Evolutionary conservation across 495 filamentous ascomycete species (phyloP), one percentile per base, ranked within the genome.

Genomic region (Trichodelitschia bisporula): DNA sequence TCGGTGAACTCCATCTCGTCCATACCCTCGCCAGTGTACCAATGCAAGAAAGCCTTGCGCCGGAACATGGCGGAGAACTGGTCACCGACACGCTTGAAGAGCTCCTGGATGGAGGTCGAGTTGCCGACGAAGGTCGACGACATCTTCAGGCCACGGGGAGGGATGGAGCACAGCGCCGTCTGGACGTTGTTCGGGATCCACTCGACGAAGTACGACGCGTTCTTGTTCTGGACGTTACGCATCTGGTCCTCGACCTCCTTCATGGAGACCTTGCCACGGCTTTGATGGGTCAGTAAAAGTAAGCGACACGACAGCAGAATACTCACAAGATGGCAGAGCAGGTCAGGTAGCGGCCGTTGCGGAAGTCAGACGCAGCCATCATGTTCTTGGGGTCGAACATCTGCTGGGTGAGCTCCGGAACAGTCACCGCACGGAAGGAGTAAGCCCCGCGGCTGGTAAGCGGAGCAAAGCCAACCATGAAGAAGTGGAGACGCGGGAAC

Each of bases 361-460:
- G 75, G 77, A 99, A 99, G 63, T 99, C 86, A 32, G 82, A 86
- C 34, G 86, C 86, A 57, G 86, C 86, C 86, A 99, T 99, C 86
- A 99, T 99, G 70, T 99, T 99, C 77, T 99, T 99, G 48, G 86
- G 86, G 64, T 99, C 86, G 65, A 79, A 99, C 82, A 99, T 99
- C 59, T 99, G 86, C 65, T 99, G 86, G 49, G 86, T 99, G 56
- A 99, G 68, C 66, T 99, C 86, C 19, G 89, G 86, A 36, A 99
- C 86, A 49, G 70, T 77, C 54, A 99, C 73, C 39, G 89, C 82
- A 51, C 86, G 89, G 86, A 95, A 99, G 38, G 72, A 73, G 66
- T 82, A 50, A 45, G 83, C 69, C 48, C 83, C 80, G 56, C 86
- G 80, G 66, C 77, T 84, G 52, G 86, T 99, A 42, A 99, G 71